Conservation (phyloP, 768 basidiomycete species). For the Lyophyllum atratum region DNA sequence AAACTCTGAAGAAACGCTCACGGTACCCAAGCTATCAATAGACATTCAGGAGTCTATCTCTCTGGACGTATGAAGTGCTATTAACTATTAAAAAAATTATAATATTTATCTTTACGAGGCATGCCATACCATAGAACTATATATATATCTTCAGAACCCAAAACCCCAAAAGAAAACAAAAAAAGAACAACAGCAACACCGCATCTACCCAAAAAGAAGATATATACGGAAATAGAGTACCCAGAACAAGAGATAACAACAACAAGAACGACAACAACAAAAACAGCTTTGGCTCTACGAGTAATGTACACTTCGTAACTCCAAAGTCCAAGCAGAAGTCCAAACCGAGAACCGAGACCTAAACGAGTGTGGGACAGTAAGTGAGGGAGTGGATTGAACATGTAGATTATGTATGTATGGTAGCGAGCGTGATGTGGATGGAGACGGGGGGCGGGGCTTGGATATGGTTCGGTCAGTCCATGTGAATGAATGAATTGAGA, state of each 20-base stretch:
- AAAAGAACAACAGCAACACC: neutral
- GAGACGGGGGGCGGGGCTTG: neutral
- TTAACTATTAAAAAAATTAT: conserved; percentile 6
- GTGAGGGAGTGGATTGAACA: neutral
- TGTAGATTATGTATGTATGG: neutral
- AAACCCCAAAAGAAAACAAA: neutral
- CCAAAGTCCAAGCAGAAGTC: neutral
- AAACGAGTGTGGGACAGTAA: neutral
- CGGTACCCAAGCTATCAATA: neutral
- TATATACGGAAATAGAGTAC: neutral
- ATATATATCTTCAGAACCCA: neutral
- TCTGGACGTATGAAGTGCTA: neutral
- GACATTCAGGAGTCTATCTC: neutral
- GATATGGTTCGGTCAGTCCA: neutral
- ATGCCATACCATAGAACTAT: neutral
- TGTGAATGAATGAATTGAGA: neutral
- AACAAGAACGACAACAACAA: neutral
- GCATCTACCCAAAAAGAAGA: neutral
- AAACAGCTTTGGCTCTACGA: too few species aligned
- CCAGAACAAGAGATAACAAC: neutral
- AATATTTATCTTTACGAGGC: conserved; percentile 5
- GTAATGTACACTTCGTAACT: neutral
- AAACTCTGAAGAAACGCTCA: conserved; percentile 3
- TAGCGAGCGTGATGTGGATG: neutral
- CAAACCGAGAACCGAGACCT: neutral